Percentiles rank a stretch among this genome's conserved stretches.
phyloP scores from a whole-genome alignment of 2,329 filamentous ascomycete genomes.

The Aspergillus nomiae region DNA sequence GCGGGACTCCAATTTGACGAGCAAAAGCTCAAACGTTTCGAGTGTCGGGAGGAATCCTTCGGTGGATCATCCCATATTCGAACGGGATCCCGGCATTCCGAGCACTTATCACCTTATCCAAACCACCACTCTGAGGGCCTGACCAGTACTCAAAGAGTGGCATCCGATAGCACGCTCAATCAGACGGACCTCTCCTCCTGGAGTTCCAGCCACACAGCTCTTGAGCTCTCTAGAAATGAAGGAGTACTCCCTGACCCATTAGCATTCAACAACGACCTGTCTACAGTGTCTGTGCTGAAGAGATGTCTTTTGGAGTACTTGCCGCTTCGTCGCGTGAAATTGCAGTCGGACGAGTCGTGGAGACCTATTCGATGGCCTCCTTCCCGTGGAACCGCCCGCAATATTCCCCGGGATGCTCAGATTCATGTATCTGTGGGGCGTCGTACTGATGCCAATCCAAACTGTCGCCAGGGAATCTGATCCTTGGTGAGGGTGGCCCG shows the following conservation, averaged over 20 bases:
- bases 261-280: slow-evolving; percentile 62
- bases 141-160: slow-evolving; percentile 18
- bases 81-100: no score
- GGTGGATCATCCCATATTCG: no score
- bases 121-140: background rate
- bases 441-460: slow-evolving; percentile 65
- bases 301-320: slow-evolving; percentile 83
- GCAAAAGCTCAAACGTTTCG: slow-evolving; percentile 66
- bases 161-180: no score
- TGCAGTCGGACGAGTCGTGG: slow-evolving; percentile 72
- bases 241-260: slow-evolving; percentile 71
- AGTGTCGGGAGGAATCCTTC: slow-evolving; percentile 54
- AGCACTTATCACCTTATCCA: slow-evolving; percentile 13
- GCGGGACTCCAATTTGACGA: slow-evolving; percentile 72
- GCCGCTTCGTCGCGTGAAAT: slow-evolving; percentile 78
- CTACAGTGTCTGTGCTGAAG: slow-evolving; percentile 57
- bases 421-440: slow-evolving; percentile 75
- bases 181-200: no score
- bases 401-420: slow-evolving; percentile 69
- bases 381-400: slow-evolving; percentile 73
- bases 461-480: slow-evolving; percentile 68
- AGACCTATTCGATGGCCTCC: slow-evolving; percentile 78
- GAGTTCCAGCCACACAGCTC: no score
- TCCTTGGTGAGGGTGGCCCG: slow-evolving; percentile 71
- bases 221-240: slow-evolving; percentile 8